A percentile compares a stretch with the other conserved stretches of the same genome.
These are phyloP conservation scores for Haematococcus lacustris DNA, from an alignment of 139 green algal genomes.

Conservation along the genomic window DNA sequence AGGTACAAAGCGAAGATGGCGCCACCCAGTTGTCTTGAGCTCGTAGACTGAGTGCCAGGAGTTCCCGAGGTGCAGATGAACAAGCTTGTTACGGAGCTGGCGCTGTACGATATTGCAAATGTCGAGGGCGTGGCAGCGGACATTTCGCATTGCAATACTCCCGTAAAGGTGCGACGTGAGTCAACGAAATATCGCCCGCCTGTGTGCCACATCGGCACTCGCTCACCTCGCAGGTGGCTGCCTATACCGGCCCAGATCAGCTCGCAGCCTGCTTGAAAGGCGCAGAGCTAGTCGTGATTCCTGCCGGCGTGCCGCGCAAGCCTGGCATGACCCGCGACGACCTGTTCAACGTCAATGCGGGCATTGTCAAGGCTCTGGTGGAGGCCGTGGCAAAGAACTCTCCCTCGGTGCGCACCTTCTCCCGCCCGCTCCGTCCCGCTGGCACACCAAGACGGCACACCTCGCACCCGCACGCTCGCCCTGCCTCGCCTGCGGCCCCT, in stretches of 20 bases:
- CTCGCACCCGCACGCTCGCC: no score
- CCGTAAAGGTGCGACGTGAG: constrained; percentile 70
- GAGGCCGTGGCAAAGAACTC: constrained; percentile 68
- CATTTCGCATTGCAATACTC: constrained; percentile 88
- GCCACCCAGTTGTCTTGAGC: background rate
- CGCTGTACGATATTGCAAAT: constrained; percentile 93
- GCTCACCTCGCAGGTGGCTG: constrained; percentile 68
- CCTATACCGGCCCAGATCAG: constrained; percentile 65
- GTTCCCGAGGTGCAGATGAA: constrained; percentile 64
- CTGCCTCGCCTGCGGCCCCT: no score
- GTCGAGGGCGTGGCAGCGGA: constrained; percentile 90
- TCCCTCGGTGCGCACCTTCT: constrained; percentile 31
- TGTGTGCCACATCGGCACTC: no score
- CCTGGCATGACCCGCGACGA: constrained; percentile 98
- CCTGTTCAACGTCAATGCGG: constrained; percentile 97
- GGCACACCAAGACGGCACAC: no score
- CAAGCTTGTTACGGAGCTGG: constrained; percentile 78
- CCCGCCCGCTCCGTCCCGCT: no score
- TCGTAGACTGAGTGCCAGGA: background rate
- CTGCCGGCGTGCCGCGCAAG: constrained; percentile 87
- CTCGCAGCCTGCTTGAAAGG: constrained; percentile 67
- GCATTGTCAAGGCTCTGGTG: constrained; percentile 84
- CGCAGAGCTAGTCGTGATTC: constrained; percentile 90
- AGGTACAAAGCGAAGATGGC: constrained; percentile 46
- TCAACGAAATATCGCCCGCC: no score